phyloP scores from a whole-genome alignment of 2,329 filamentous ascomycete species.

The Graphilbum sp. region DNA sequence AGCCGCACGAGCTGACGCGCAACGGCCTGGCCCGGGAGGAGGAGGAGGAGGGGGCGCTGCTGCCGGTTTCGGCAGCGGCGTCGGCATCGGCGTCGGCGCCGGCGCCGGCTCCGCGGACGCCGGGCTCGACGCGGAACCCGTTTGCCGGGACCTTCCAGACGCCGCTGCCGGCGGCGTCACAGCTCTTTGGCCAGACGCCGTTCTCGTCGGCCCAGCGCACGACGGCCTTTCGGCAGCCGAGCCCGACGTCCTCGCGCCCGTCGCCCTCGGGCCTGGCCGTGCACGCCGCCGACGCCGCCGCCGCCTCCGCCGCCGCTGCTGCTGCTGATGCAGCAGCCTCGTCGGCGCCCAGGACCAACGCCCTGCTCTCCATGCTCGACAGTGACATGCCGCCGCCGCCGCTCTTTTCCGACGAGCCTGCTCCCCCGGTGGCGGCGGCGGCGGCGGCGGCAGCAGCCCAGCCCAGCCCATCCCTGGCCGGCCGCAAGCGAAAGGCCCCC shows the following conservation, averaged over 20 bases:
- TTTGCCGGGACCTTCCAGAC: conserved; percentile 22
- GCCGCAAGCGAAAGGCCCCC: background rate
- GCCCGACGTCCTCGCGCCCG: conserved; percentile 41
- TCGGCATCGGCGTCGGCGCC: background rate
- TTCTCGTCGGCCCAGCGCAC: conserved; percentile 36
- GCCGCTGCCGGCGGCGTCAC: conserved; percentile 24
- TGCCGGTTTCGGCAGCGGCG: too few relatives aligned
- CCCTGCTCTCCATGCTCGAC: background rate
- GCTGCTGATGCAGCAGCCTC: too few relatives aligned
- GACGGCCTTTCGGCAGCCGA: conserved; percentile 27
- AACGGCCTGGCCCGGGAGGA: background rate
- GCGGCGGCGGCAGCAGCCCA: background rate
- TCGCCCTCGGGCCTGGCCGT: conserved; percentile 21
- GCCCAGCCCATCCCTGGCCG: conserved; percentile 5
- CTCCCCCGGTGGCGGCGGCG: too few relatives aligned
- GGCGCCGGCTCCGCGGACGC: conserved; percentile 26
- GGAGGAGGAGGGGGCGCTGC: background rate
- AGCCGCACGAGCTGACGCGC: background rate
- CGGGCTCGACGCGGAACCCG: conserved; percentile 29
- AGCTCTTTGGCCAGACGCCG: conserved; percentile 40
- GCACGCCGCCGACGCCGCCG: too few relatives aligned
- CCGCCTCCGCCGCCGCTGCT: too few relatives aligned
- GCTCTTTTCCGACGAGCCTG: background rate
- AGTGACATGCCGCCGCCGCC: background rate
- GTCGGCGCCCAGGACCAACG: background rate